Percentiles rank a stretch among this genome's conserved stretches.
phyloP scores from a whole-genome alignment of 129 eudicot genomes.

The Kitagawia praeruptora region DNA sequence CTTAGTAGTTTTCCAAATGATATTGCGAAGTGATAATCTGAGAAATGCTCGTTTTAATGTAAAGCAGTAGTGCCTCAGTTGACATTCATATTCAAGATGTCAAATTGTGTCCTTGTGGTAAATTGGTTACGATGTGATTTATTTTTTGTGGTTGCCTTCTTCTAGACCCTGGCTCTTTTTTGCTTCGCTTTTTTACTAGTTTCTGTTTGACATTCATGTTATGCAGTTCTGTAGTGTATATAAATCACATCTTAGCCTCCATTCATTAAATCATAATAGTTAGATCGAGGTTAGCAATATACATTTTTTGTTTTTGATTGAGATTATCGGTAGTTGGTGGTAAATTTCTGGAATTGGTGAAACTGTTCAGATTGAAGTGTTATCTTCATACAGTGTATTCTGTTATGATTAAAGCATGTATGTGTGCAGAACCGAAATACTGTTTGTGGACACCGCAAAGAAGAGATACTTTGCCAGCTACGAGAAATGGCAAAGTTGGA shows the following conservation, averaged over 20 bases:
- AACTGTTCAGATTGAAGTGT: neutral
- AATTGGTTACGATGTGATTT: neutral
- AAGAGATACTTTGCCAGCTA: slow-evolving; percentile 68
- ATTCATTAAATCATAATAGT: neutral
- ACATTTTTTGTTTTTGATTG: neutral
- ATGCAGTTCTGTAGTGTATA: neutral
- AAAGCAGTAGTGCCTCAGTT: neutral
- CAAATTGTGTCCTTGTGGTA: neutral
- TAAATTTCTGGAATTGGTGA: neutral
- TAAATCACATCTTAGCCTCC: neutral
- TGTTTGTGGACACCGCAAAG: slow-evolving; percentile 62
- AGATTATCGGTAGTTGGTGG: no score
- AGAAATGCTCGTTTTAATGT: neutral
- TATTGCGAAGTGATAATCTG: neutral
- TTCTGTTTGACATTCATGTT: neutral
- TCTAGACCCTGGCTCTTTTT: neutral
- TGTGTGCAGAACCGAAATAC: slow-evolving; percentile 64
- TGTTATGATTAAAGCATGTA: slow-evolving; percentile 10
- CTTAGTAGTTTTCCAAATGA: neutral
- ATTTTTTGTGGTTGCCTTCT: neutral
- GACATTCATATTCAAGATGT: neutral
- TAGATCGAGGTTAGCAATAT: neutral
- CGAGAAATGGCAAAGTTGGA: slow-evolving; percentile 66
- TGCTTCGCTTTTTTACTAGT: neutral
- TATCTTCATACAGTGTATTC: slow-evolving; percentile 12